Evolutionary conservation across 164 flowering plant species (phyloP).

Genomic region (Aristolochia contorta): DNA sequence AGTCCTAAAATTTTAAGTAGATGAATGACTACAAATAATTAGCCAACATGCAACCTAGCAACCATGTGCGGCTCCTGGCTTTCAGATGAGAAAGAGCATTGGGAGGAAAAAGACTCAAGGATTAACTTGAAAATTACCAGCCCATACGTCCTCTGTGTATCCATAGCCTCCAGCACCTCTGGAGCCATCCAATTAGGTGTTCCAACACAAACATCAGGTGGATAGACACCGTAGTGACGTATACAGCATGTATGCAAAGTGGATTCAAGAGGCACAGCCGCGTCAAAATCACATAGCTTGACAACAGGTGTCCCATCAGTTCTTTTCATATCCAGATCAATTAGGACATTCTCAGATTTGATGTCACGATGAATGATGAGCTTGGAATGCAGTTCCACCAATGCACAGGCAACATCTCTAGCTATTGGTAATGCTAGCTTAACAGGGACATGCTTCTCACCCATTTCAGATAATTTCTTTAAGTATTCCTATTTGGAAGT

Average conservation of each 20-base stretch:
- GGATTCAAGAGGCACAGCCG: slow-evolving; percentile 85
- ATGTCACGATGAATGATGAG: slow-evolving; percentile 91
- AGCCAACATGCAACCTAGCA: too few species aligned
- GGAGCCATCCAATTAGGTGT: slow-evolving; percentile 99
- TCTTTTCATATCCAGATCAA: slow-evolving; percentile 56
- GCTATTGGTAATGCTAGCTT: slow-evolving; percentile 56
- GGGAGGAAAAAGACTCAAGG: neutral
- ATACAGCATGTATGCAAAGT: slow-evolving; percentile 76
- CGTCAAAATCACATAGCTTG: slow-evolving; percentile 95
- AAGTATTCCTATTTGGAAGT: slow-evolving; percentile 40
- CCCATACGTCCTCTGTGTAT: slow-evolving; percentile 48
- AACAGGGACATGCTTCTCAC: slow-evolving; percentile 51
- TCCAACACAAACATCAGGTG: slow-evolving; percentile 89
- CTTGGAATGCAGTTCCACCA: slow-evolving; percentile 68
- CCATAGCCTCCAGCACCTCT: slow-evolving; percentile 74
- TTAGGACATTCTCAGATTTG: slow-evolving; percentile 80
- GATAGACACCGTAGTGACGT: slow-evolving; percentile 70
- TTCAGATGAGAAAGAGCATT: neutral
- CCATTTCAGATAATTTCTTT: slow-evolving; percentile 42
- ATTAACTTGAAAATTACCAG: slow-evolving; percentile 35
- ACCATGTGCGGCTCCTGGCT: too few species aligned
- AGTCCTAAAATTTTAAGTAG: neutral
- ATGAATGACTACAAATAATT: neutral
- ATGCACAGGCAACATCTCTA: slow-evolving; percentile 68
- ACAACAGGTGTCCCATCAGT: slow-evolving; percentile 63